Percentiles rank a stretch among this genome's conserved stretches.
phyloP scores from a whole-genome alignment of 495 filamentous ascomycete species.

The Aspergillus coremiiformis region DNA sequence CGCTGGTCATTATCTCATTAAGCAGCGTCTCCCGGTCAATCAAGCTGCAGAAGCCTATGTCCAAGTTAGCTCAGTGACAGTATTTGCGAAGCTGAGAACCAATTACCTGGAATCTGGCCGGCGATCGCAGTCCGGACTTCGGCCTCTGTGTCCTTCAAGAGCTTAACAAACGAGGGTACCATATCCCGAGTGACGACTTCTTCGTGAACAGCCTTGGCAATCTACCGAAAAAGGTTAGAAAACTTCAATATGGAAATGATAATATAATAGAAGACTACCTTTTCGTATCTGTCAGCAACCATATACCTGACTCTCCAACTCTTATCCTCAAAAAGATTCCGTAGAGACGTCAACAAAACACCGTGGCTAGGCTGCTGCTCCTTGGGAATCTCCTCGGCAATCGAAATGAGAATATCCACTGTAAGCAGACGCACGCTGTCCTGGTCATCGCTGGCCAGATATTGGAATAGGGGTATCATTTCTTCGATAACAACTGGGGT shows the following conservation, averaged over 20 bases:
- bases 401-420: slow-evolving; percentile 91
- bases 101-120: slow-evolving; percentile 84
- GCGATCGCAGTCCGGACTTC: slow-evolving; percentile 97
- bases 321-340: slow-evolving; percentile 94
- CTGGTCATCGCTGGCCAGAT: slow-evolving; percentile 90
- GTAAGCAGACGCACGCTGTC: slow-evolving; percentile 94
- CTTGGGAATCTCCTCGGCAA: slow-evolving; percentile 95
- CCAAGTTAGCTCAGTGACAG: slow-evolving; percentile 13
- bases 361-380: slow-evolving; percentile 96
- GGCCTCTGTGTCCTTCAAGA: slow-evolving; percentile 93
- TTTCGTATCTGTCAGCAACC: slow-evolving; percentile 97
- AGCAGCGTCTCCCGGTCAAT: slow-evolving; percentile 82
- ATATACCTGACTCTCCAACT: slow-evolving; percentile 99
- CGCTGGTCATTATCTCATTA: slow-evolving; percentile 92
- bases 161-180: slow-evolving; percentile 93
- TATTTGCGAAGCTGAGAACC: not conserved
- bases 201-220: slow-evolving; percentile 96
- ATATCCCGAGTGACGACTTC: slow-evolving; percentile 91
- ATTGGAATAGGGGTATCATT: slow-evolving; percentile 98
- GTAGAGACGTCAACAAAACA: slow-evolving; percentile 79
- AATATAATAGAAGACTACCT: slow-evolving; percentile 48
- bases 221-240: slow-evolving; percentile 44
- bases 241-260: not conserved
- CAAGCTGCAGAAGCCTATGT: slow-evolving; percentile 76
- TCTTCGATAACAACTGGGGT: slow-evolving; percentile 86